These are phyloP conservation scores for Blastomyces gilchristii DNA, from an alignment of 2,329 filamentous ascomycete species.

Conservation along the genomic window DNA sequence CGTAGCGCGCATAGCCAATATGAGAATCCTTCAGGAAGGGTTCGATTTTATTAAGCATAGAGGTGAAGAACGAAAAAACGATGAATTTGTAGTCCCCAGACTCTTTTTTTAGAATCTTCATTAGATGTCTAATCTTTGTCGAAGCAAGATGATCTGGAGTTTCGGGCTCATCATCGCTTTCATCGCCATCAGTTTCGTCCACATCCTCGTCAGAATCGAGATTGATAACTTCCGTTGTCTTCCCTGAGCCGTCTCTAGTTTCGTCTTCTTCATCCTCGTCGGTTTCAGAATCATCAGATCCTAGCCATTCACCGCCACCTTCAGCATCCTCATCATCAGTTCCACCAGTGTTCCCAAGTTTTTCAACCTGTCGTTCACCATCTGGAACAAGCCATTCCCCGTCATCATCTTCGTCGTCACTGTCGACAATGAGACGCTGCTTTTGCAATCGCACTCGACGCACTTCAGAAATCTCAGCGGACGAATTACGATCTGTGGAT, in stretches of 20 bases:
- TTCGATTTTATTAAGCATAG: constrained; percentile 93
- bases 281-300: constrained; percentile 57
- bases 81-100: constrained; percentile 85
- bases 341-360: constrained; percentile 69
- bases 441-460: constrained; percentile 23
- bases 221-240: constrained; percentile 24
- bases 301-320: constrained; percentile 70
- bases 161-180: constrained; percentile 24
- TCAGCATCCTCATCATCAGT: constrained; percentile 82
- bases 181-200: constrained; percentile 33
- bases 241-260: constrained; percentile 17
- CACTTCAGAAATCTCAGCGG: constrained; percentile 14
- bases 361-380: constrained; percentile 49
- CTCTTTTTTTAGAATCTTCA: constrained; percentile 71
- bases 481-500: constrained; percentile 30
- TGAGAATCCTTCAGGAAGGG: constrained; percentile 70
- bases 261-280: constrained; percentile 23
- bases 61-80: constrained; percentile 96
- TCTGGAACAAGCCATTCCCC: constrained; percentile 73
- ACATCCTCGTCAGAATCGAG: constrained; percentile 22
- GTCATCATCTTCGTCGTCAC: constrained; percentile 52
- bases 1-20: constrained; percentile 78
- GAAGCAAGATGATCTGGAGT: constrained; percentile 47
- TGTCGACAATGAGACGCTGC: constrained; percentile 39
- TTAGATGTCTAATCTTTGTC: constrained; percentile 81